phyloP scores from a whole-genome alignment of 2,329 filamentous ascomycete genomes.

The Colletotrichum cordylinicola region DNA sequence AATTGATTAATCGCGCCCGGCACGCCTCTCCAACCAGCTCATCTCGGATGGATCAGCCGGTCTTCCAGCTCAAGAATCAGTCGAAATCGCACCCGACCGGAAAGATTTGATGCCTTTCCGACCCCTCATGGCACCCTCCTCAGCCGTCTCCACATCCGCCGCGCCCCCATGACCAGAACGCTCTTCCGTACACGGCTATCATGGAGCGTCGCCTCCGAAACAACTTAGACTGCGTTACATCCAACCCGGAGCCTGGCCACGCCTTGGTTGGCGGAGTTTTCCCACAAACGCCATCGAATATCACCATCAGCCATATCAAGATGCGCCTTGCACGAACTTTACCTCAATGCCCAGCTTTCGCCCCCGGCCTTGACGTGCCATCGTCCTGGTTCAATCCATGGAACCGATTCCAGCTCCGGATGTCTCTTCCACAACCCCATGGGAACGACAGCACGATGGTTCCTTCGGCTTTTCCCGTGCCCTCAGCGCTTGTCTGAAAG shows the following conservation, averaged over 20 bases:
- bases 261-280: conserved; percentile 12
- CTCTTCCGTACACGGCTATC: conserved; percentile 21
- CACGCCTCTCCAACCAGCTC: background rate
- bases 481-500: conserved; percentile 9
- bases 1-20: background rate
- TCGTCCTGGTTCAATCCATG: background rate
- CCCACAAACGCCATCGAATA: background rate
- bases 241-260: background rate
- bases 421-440: conserved; percentile 6
- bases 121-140: conserved; percentile 17
- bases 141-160: conserved; percentile 12
- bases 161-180: conserved; percentile 17
- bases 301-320: background rate
- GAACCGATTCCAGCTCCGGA: background rate
- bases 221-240: conserved; percentile 12
- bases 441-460: background rate
- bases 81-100: background rate
- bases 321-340: background rate
- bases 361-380: background rate
- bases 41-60: conserved; percentile 2
- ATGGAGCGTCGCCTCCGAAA: conserved; percentile 26
- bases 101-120: background rate
- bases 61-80: background rate
- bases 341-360: background rate
- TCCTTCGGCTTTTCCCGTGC: background rate